Percentiles rank a stretch among this genome's conserved stretches.
phyloP scores from a whole-genome alignment of 345 rosid genomes.

The Acer campestre region DNA sequence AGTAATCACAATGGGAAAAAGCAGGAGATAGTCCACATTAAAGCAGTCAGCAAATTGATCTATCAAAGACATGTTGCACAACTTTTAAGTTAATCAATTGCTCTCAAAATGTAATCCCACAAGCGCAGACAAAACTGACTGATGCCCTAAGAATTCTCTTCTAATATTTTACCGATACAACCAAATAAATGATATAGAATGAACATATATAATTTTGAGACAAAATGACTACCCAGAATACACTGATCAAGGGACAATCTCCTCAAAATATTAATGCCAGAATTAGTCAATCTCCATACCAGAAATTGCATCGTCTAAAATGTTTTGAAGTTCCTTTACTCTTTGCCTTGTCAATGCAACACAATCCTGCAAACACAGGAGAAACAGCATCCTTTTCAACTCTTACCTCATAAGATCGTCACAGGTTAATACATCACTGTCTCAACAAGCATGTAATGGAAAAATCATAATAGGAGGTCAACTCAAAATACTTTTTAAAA shows the following conservation, averaged over 20 bases:
- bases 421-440: background rate
- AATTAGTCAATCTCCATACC: conserved; percentile 55
- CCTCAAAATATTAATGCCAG: background rate
- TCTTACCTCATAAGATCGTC: background rate
- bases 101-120: background rate
- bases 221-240: conserved; percentile 15
- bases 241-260: conserved; percentile 8
- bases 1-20: background rate
- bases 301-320: conserved; percentile 58
- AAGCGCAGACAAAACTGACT: conserved; percentile 8
- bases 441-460: conserved; percentile 1
- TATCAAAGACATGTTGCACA: background rate
- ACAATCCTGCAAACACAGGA: conserved; percentile 53
- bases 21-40: background rate
- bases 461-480: background rate
- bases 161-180: background rate
- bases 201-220: conserved; percentile 1
- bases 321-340: conserved; percentile 48
- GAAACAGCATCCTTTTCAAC: conserved; percentile 4
- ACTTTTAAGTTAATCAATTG: background rate
- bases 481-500: background rate
- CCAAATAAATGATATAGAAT: conserved; percentile 15
- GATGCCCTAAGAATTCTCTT: background rate
- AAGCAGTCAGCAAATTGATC: background rate
- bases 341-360: conserved; percentile 64